phyloP scores from a whole-genome alignment of 2,329 filamentous ascomycete genomes.

The Paecilomyces sp. region DNA sequence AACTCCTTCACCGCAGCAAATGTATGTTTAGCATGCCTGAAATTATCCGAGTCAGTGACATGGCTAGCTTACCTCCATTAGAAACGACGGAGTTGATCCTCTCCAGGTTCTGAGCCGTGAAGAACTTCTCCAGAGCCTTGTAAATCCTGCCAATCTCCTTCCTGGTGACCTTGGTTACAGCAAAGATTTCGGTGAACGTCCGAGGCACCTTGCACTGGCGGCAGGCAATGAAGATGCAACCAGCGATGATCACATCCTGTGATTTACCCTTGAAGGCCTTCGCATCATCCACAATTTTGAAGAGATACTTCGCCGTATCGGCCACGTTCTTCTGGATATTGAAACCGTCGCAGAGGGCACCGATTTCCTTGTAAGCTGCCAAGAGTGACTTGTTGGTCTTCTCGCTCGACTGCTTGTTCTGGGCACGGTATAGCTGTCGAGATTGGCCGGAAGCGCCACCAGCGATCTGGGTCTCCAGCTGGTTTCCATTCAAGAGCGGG shows the following conservation, averaged over 20 bases:
- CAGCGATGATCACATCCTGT: slow-evolving; percentile 86
- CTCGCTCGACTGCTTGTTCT: slow-evolving; percentile 73
- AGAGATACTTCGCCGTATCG: slow-evolving; percentile 89
- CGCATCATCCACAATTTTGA: slow-evolving; percentile 87
- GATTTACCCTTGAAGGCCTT: slow-evolving; percentile 94
- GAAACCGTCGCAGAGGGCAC: slow-evolving; percentile 76
- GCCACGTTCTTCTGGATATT: slow-evolving; percentile 73
- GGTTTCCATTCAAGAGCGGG: slow-evolving; percentile 79
- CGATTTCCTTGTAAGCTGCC: slow-evolving; percentile 81
- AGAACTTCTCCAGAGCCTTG: slow-evolving; percentile 84
- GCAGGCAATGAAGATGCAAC: slow-evolving; percentile 96
- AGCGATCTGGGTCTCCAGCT: slow-evolving; percentile 81
- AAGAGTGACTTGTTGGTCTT: slow-evolving; percentile 77
- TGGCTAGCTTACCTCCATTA: slow-evolving; percentile 47
- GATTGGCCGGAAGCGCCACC: slow-evolving; percentile 68
- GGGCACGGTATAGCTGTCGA: slow-evolving; percentile 71
- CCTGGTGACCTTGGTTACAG: slow-evolving; percentile 87
- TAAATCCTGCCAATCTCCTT: slow-evolving; percentile 97
- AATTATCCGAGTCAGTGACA: slow-evolving; percentile 7
- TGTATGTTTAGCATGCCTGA: slow-evolving; percentile 4
- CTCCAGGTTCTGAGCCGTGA: slow-evolving; percentile 64
- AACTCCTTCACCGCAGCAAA: slow-evolving; percentile 17
- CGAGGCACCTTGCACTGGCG: slow-evolving; percentile 80
- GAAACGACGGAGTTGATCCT: slow-evolving; percentile 43
- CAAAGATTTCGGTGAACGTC: slow-evolving; percentile 91